Evolutionary conservation across 1,139 yeast species (phyloP), one percentile per base, ranked within the genome.

Genomic region (Sugiyamaella neomexicana): DNA sequence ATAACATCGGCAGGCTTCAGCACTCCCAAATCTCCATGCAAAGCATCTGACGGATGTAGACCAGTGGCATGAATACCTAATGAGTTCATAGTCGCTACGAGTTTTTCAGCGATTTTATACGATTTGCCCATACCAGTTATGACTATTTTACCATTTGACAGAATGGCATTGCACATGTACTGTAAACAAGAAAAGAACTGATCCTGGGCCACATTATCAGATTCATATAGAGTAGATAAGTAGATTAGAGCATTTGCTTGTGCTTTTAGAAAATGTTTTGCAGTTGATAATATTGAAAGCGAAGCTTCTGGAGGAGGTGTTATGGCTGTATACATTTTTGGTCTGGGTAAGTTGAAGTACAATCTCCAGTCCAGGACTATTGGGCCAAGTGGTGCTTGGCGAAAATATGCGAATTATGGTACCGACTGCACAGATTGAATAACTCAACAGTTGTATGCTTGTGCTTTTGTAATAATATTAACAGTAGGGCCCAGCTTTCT

Each of bases 21-120:
- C 36, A 83, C 71, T 0, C 97, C 97, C 62, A 89, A 75, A 68
- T 89, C 97, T 4, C 97, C 97, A 67, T 89, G 97, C 31, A 90
- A 74, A 0, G 97, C 97, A 59, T 89, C 97, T 1, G 88, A 75
- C 0, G 97, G 96, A 65, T 89, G 97, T 56, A 89, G 73, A 1
- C 79, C 65, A 0, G 83, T 79, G 0, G 96, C 77, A 52, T 82
- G 83, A 54, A 89, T 78, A 34, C 91, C 85, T 56, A 89, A 74
- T 0, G 96, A 88, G 65, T 86, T 87, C 68, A 89, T 73, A 9
- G 96, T 89, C 12, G 96, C 95, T 53, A 83, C 89, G 25, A 86
- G 73, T 68, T 89, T 89, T 55, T 80, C 75, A 15, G 90, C 95
- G 40, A 89, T 86, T 68, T 88, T 89, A 69, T 74, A 82, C 6